Base-by-base conservation (phyloP, 1,284 basidiomycete species). In the Cryptococcus sp. region DNA sequence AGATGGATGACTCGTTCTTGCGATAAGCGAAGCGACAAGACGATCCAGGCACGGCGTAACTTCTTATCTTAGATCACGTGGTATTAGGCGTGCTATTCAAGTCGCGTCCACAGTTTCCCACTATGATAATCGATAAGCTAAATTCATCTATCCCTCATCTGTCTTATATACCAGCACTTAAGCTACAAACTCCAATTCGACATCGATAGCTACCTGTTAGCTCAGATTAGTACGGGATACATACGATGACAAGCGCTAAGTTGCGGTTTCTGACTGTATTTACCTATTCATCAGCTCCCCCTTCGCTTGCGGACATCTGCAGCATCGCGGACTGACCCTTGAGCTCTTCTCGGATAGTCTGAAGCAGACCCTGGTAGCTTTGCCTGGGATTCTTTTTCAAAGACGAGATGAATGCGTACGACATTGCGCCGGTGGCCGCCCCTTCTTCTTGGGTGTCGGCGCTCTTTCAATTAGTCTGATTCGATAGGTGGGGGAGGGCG, bases 221-320 rank as follows among this genome's bases (percentile, higher is more conserved):
- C 28, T 34, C 25, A 31, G 14, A n/a, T 22, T 2, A 22, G 34
- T 24, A 41, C 28, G 39, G 19, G 31, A 1, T 19, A 64, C 62
- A 61, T 50, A 70, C 66, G 70, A 52, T 72, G 67, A 47, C 60
- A 64, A 18, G 57, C 52, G 63, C 75, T 55, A 49, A 84, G 78
- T 78, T 87, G 87, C 11, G 88, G 88, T 72, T 89, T 91, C 78
- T 92, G 90, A 49, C 80, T 83, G 67, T 91, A 92, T 69, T 87
- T 87, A 14, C 68, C 36, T 39, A 39, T 19, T 19, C 36, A 14
- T 39, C 36, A 39, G 36, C 18, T 19, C 5, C 36, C 16, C 14
- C 14, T 16, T 16, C n/a, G n/a, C n/a, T n/a, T n/a, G n/a, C n/a
- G n/a, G n/a, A n/a, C n/a, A n/a, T n/a, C n/a, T n/a, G n/a, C n/a